A percentile compares a stretch with the other conserved stretches of the same genome.
These are phyloP conservation scores for Fallopia convolvulus DNA, from an alignment of 148 eudicot species.

Conservation along the genomic window DNA sequence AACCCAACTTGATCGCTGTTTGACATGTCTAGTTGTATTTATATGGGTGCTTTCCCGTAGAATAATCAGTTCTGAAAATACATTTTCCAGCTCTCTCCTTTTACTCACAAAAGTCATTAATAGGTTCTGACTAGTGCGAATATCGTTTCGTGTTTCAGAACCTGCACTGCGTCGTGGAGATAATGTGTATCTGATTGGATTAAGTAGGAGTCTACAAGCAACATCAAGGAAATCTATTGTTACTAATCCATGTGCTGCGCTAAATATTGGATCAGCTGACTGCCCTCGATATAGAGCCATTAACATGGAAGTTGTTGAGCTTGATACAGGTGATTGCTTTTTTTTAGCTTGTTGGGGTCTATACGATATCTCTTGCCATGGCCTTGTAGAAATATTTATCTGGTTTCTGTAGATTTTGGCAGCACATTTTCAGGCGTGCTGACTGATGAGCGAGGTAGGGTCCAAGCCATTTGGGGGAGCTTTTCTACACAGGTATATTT, in stretches of 20 bases:
- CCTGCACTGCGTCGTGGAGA: constrained; percentile 90
- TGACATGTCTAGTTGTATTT: too few species aligned
- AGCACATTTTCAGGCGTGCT: constrained; percentile 89
- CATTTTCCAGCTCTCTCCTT: too few species aligned
- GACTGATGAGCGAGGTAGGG: constrained; percentile 84
- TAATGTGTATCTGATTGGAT: constrained; percentile 85
- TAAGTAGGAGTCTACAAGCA: constrained; percentile 89
- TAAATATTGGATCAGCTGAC: constrained; percentile 82
- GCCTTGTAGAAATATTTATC: neutral
- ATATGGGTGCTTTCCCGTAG: too few species aligned
- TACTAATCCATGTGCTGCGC: constrained; percentile 86
- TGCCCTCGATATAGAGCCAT: constrained; percentile 94
- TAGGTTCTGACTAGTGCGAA: neutral
- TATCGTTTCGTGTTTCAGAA: constrained; percentile 34
- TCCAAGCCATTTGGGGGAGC: constrained; percentile 95
- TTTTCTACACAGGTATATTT: constrained; percentile 82
- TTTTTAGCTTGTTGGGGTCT: neutral
- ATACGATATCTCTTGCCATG: neutral
- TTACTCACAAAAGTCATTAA: neutral
- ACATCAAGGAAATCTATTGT: constrained; percentile 91
- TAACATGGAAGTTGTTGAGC: constrained; percentile 97
- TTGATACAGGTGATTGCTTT: constrained; percentile 68
- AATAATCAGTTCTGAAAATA: too few species aligned
- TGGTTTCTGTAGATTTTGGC: constrained; percentile 63
- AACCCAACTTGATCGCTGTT: too few species aligned